phyloP scores from a whole-genome alignment of 148 eudicot genomes.

The Chenopodium album region DNA sequence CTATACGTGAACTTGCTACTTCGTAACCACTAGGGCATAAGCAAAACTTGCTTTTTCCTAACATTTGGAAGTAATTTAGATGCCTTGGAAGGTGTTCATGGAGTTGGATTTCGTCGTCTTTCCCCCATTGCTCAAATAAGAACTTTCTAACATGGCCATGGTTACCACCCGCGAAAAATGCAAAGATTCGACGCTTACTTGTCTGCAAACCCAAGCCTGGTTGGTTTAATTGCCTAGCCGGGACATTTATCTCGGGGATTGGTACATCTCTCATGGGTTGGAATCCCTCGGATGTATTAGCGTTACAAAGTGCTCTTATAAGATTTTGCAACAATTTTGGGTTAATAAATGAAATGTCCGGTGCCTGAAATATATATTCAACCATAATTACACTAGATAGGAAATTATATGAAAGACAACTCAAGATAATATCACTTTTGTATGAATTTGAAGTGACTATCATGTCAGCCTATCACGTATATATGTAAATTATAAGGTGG shows the following conservation, averaged over 20 bases:
- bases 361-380: slow-evolving; percentile 29
- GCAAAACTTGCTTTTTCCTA: slow-evolving; percentile 48
- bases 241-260: slow-evolving; percentile 36
- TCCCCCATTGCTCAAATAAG: slow-evolving; percentile 38
- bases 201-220: slow-evolving; percentile 14
- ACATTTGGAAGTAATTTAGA: slow-evolving; percentile 39
- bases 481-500: too few relatives aligned
- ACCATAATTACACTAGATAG: background rate
- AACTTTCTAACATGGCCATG: slow-evolving; percentile 38
- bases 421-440: too few relatives aligned
- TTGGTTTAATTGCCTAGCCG: slow-evolving; percentile 17
- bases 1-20: slow-evolving; percentile 61
- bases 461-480: too few relatives aligned
- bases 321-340: slow-evolving; percentile 31
- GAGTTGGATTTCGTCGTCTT: slow-evolving; percentile 46
- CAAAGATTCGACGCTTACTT: slow-evolving; percentile 31
- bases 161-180: slow-evolving; percentile 46
- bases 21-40: slow-evolving; percentile 61
- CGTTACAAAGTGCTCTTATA: slow-evolving; percentile 45
- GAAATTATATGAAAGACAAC: too few relatives aligned
- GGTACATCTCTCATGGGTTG: slow-evolving; percentile 37
- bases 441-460: too few relatives aligned
- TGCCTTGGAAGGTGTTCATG: slow-evolving; percentile 41
- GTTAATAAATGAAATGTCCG: slow-evolving; percentile 27
- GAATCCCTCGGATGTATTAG: slow-evolving; percentile 45